Evolutionary conservation across 2,329 filamentous ascomycete genomes (phyloP), one percentile per base, ranked within the genome.

Genomic region (Aspergillus ibericus): DNA sequence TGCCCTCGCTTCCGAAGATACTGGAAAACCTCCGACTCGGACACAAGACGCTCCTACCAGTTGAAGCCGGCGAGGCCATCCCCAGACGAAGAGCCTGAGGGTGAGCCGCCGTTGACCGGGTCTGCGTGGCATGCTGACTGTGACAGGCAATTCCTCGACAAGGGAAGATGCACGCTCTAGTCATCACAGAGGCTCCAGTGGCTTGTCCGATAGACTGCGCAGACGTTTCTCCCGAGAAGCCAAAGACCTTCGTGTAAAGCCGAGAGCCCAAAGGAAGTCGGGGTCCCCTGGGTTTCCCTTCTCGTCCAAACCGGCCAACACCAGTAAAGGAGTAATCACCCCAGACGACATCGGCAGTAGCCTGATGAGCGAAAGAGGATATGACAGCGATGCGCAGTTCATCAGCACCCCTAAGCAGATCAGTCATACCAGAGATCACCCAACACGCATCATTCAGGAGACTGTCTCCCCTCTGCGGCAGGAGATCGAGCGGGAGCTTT

Each of bases 381-480:
- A 78, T 58, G 76, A 78, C 56, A 78, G 76, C 49, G 76, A 78
- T 66, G 76, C 76, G 10, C 74, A 74, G 32, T 74, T 60, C 36
- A 72, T 78, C 42, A 56, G 67, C 13, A 77, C 71, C 12, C 74
- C 76, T 22, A 69, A 66, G 20, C 66, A 71, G 13, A 60, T 58
- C 18, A 61, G 53, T 16, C 63, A 66, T 35, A 55, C 58, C 20
- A 35, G 57, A 42, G 61, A 63, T 15, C 46, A 58, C 27, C 46
- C 52, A 32, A 25, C 53, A 32, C 48, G 54, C 53, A 57, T 53
- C 32, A 59, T 56, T 38, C 55, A 48, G 48, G 58, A 38, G 12
- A 49, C 48, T 38, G 55, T 56, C 13, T 63, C 52, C 10, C 56
- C 51, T 50, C 56, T 42, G 38, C 54, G 29, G 12, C 61, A 52